A percentile compares a stretch with the other conserved stretches of the same genome.
These are phyloP conservation scores for Mycena capillaripes DNA, from an alignment of 768 basidiomycete genomes.

Conservation along the genomic window DNA sequence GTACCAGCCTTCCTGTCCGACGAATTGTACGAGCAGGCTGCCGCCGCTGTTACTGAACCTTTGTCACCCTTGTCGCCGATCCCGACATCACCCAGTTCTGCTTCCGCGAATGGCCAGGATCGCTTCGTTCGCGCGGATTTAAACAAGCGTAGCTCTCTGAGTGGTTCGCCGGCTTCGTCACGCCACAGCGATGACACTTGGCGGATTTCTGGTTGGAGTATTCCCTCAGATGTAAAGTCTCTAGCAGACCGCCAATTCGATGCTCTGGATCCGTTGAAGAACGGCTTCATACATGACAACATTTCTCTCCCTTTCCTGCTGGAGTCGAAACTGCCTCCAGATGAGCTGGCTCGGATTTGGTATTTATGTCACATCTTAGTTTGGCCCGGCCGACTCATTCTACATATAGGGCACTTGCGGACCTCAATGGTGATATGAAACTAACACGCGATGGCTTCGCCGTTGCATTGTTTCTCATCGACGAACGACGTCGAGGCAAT, in stretches of 20 bases:
- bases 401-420: conserved; percentile 59
- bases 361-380: conserved; percentile 37
- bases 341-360: conserved; percentile 62
- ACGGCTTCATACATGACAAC: conserved; percentile 63
- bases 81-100: conserved; percentile 8
- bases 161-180: conserved; percentile 14
- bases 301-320: conserved; percentile 67
- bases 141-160: neutral
- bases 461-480: conserved; percentile 66
- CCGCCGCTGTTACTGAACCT: conserved; percentile 37
- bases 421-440: conserved; percentile 60
- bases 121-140: neutral
- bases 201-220: conserved; percentile 52
- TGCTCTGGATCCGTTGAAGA: conserved; percentile 54
- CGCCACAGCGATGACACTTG: conserved; percentile 19
- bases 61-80: conserved; percentile 9
- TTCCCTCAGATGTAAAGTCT: conserved; percentile 56
- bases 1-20: conserved; percentile 59
- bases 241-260: conserved; percentile 61
- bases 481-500: conserved; percentile 58
- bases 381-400: neutral
- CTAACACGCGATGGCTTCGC: conserved; percentile 65
- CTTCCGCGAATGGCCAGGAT: neutral
- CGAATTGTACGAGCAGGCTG: conserved; percentile 63
- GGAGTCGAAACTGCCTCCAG: conserved; percentile 59